Conservation (phyloP, 805 yeast genomes). For the Wickerhamiella domercqiae region DNA sequence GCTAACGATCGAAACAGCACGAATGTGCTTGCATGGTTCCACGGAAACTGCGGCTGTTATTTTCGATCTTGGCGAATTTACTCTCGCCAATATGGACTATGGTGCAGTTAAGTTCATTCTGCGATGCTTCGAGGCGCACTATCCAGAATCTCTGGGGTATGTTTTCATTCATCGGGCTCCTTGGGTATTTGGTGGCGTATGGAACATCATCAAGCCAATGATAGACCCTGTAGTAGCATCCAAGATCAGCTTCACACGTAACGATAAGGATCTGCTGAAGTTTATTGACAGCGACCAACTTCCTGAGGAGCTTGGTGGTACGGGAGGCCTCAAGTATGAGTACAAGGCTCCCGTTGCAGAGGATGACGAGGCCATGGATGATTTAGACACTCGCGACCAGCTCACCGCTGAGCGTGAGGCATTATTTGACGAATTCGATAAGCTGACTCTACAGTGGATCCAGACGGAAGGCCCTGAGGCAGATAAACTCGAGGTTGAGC, state of each 20-base stretch:
- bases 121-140: slow-evolving; percentile 84
- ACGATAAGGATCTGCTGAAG: slow-evolving; percentile 47
- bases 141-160: slow-evolving; percentile 83
- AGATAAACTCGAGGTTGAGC: slow-evolving; percentile 32
- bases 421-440: slow-evolving; percentile 39
- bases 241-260: slow-evolving; percentile 72
- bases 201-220: slow-evolving; percentile 90
- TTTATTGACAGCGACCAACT: slow-evolving; percentile 44
- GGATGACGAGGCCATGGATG: slow-evolving; percentile 35
- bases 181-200: slow-evolving; percentile 88
- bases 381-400: slow-evolving; percentile 31
- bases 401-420: slow-evolving; percentile 39
- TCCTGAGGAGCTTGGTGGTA: slow-evolving; percentile 66
- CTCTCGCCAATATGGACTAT: slow-evolving; percentile 87
- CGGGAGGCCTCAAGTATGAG: slow-evolving; percentile 38
- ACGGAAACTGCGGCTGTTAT: slow-evolving; percentile 68
- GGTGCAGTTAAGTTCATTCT: slow-evolving; percentile 80
- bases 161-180: slow-evolving; percentile 88
- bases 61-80: slow-evolving; percentile 75
- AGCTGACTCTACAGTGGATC: slow-evolving; percentile 66
- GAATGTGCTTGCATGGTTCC: slow-evolving; percentile 58
- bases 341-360: slow-evolving; percentile 48
- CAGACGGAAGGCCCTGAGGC: slow-evolving; percentile 27
- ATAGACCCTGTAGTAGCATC: slow-evolving; percentile 92
- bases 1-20: slow-evolving; percentile 63